These are phyloP conservation scores for Scalesia atractyloides DNA, from an alignment of 129 eudicot genomes.

Conservation along the genomic window DNA sequence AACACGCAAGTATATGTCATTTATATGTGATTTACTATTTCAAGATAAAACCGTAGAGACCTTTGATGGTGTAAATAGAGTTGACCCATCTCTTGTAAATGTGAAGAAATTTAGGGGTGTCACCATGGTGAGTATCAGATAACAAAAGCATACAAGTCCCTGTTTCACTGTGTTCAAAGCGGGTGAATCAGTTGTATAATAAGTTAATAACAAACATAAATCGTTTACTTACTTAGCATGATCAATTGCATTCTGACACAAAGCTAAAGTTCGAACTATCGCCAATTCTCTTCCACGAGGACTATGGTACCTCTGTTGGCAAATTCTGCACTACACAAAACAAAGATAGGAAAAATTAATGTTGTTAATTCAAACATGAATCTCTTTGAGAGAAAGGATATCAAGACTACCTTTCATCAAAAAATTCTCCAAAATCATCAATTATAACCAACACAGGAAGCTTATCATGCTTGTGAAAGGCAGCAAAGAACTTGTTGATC, in stretches of 20 bases:
- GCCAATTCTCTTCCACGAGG: conserved; percentile 86
- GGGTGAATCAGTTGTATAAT: conserved; percentile 18
- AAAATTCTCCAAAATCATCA: conserved; percentile 73
- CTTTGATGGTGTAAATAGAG: conserved; percentile 69
- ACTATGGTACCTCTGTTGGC: conserved; percentile 64
- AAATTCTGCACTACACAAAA: conserved; percentile 44
- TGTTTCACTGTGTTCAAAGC: conserved; percentile 43
- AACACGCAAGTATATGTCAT: background rate
- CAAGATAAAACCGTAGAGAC: conserved; percentile 29
- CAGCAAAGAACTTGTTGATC: conserved; percentile 77
- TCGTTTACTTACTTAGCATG: conserved; percentile 70
- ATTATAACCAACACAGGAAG: conserved; percentile 61
- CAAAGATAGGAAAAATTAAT: background rate
- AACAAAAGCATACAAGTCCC: conserved; percentile 69
- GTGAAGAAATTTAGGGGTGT: conserved; percentile 65
- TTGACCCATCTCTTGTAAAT: conserved; percentile 89
- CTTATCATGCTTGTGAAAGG: conserved; percentile 65
- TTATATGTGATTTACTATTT: background rate
- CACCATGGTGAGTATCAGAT: conserved; percentile 88
- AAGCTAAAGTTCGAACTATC: conserved; percentile 63
- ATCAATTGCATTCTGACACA: conserved; percentile 65
- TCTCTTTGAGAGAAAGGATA: background rate
- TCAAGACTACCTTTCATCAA: conserved; percentile 55
- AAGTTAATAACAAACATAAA: background rate
- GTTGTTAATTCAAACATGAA: background rate